Percentiles rank a stretch among this genome's conserved stretches.
Conservation (phyloP, 768 basidiomycete genomes). For the Calocybe cyanea region DNA sequence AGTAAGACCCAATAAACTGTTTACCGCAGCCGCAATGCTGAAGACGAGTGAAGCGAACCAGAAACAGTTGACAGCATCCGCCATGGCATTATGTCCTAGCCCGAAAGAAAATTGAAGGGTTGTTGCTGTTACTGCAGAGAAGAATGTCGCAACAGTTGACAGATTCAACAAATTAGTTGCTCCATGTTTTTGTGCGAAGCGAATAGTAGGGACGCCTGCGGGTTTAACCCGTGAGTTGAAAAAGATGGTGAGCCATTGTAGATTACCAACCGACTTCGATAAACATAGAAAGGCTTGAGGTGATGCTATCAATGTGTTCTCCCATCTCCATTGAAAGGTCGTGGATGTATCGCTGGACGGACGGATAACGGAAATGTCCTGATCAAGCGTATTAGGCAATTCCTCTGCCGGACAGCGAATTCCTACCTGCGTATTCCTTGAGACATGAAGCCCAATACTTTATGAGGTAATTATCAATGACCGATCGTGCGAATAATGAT, state of each 20-base stretch:
- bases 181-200: conserved; percentile 71
- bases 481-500: neutral
- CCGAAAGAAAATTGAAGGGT: conserved; percentile 67
- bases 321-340: conserved; percentile 74
- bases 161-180: conserved; percentile 68
- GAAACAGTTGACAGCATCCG: conserved; percentile 62
- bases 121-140: conserved; percentile 71
- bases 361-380: conserved; percentile 72
- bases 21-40: conserved; percentile 74
- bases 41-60: conserved; percentile 78
- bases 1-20: conserved; percentile 69
- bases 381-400: conserved; percentile 1
- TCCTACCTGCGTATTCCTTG: conserved; percentile 54
- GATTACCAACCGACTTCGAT: conserved; percentile 62
- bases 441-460: conserved; percentile 78
- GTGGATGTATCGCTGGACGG: conserved; percentile 72
- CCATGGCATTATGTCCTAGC: conserved; percentile 27
- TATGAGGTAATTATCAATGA: conserved; percentile 3
- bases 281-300: conserved; percentile 65
- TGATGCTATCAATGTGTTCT: conserved; percentile 68
- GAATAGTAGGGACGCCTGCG: conserved; percentile 69
- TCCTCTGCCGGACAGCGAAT: neutral
- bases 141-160: conserved; percentile 76
- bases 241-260: neutral
- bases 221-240: neutral